Base-by-base conservation (phyloP, 495 filamentous ascomycete species). In the Schizothecium vesticola region DNA sequence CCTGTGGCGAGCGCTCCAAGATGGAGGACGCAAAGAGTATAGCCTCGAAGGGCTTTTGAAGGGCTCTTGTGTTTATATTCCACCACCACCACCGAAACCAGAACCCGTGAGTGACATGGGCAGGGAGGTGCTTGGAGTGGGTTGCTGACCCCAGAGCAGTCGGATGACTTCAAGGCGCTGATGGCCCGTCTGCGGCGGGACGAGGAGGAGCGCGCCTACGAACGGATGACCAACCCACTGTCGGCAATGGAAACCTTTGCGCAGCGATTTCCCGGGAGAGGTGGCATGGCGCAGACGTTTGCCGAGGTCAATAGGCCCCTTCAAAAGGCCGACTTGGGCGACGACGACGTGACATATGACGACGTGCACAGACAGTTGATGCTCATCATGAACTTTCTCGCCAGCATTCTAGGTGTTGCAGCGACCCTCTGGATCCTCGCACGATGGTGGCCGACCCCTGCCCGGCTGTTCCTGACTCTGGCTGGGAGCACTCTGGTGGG, bases 101-200 rank as follows among this genome's bases (percentile, higher is more conserved):
- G 89, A 94, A 72, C 91, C 91, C 4, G 93, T 96, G 81, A 71
- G 87, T 76, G 7, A n/a, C 63, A 51, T 65, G 4, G 33, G 3
- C 23, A 8, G 56, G 7, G 19, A 23, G 3, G 13, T 13, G 16
- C 36, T 6, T 23, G 4, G n/a, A 6, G 3, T 43, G 28, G 21
- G 33, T 24, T 59, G 66, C 72, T 70, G 23, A 75, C 72, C 8
- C 75, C 68, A 75, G 67, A 62, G 56, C 67, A 98, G 92, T 90
- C 86, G 12, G 80, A 90, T 9, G 92, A 96, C 82, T 98, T 95
- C 80, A 92, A 94, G 78, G 91, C 88, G 9, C 80, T 95, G 3
- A 99, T 98, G 94, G 85, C 87, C 3, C 86, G 90, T 21, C 88
- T 99, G 24, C 91, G 92, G 58, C 84, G 84, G 59, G 88, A 93